Percentiles rank a stretch among this genome's conserved stretches.
phyloP scores from a whole-genome alignment of 2,329 filamentous ascomycete species.

The Cercospora nicotianae region DNA sequence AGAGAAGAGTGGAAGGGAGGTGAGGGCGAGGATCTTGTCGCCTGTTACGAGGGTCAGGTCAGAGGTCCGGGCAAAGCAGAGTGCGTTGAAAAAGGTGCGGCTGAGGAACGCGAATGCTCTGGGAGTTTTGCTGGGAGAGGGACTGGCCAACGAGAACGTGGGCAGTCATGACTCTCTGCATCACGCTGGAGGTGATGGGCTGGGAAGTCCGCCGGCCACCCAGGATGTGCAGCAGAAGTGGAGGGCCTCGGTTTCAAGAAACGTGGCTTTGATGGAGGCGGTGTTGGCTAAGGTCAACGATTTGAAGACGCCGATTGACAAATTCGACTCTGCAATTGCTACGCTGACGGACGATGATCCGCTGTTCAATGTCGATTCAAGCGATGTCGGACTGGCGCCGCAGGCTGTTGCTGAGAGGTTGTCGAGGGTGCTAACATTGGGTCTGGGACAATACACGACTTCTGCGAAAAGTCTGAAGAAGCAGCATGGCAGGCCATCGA shows the following conservation, averaged over 20 bases:
- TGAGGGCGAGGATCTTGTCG: slow-evolving; percentile 71
- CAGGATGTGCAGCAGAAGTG: slow-evolving; percentile 50
- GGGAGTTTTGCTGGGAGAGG: slow-evolving; percentile 84
- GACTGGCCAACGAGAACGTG: slow-evolving; percentile 58
- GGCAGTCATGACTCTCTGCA: neutral
- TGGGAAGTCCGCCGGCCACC: slow-evolving; percentile 30
- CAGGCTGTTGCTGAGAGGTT: slow-evolving; percentile 66
- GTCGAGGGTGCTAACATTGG: slow-evolving; percentile 65
- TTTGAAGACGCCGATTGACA: slow-evolving; percentile 56
- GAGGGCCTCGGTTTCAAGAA: slow-evolving; percentile 76
- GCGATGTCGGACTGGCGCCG: slow-evolving; percentile 36
- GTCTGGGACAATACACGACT: slow-evolving; percentile 66
- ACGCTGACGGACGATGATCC: slow-evolving; percentile 56
- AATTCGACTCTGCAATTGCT: slow-evolving; percentile 58
- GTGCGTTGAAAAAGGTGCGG: slow-evolving; percentile 67
- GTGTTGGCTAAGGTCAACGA: slow-evolving; percentile 71
- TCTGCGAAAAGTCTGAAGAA: slow-evolving; percentile 58
- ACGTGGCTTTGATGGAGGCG: slow-evolving; percentile 81
- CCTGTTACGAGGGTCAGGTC: slow-evolving; percentile 74
- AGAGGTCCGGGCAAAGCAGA: slow-evolving; percentile 74
- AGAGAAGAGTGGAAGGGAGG: slow-evolving; percentile 68
- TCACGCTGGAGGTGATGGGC: slow-evolving; percentile 24
- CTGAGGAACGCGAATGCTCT: slow-evolving; percentile 82
- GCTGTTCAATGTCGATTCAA: slow-evolving; percentile 45
- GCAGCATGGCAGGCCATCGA: slow-evolving; percentile 72